Evolutionary conservation across 306 rosid genomes (phyloP).

Genomic region (Quillaja saponaria): DNA sequence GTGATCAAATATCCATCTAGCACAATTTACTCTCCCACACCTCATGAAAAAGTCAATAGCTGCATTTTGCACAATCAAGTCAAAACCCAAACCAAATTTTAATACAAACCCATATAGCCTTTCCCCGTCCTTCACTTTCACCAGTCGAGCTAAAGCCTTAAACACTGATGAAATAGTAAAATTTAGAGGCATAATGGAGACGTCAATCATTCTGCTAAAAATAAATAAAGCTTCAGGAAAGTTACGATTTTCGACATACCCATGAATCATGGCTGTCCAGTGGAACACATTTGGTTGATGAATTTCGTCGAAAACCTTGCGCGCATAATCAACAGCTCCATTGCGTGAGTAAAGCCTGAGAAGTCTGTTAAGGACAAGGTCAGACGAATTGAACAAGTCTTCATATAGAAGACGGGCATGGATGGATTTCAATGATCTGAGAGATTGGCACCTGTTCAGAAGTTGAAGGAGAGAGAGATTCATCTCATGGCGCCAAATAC

Average conservation of each 20-base stretch:
- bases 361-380: constrained; percentile 19
- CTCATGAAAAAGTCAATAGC: constrained; percentile 6
- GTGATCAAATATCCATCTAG: no score
- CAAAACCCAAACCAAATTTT: constrained; percentile 15
- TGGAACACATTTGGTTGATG: constrained; percentile 17
- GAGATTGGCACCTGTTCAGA: constrained; percentile 12
- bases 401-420: neutral
- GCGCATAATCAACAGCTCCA: constrained; percentile 14
- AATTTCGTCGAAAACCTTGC: constrained; percentile 23
- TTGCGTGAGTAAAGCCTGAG: neutral
- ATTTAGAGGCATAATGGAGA: neutral
- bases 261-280: constrained; percentile 23
- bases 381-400: neutral
- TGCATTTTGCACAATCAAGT: constrained; percentile 15
- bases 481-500: constrained; percentile 27
- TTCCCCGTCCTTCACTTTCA: constrained; percentile 8
- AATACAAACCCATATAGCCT: constrained; percentile 13
- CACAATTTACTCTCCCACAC: neutral
- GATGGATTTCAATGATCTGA: neutral
- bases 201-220: neutral
- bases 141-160: constrained; percentile 14
- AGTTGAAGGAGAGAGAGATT: no score
- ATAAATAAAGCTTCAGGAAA: constrained; percentile 2
- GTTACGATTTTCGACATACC: constrained; percentile 4
- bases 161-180: constrained; percentile 5